These are phyloP conservation scores for Venturia nashicola DNA, from an alignment of 2,329 filamentous ascomycete species.

Conservation along the genomic window DNA sequence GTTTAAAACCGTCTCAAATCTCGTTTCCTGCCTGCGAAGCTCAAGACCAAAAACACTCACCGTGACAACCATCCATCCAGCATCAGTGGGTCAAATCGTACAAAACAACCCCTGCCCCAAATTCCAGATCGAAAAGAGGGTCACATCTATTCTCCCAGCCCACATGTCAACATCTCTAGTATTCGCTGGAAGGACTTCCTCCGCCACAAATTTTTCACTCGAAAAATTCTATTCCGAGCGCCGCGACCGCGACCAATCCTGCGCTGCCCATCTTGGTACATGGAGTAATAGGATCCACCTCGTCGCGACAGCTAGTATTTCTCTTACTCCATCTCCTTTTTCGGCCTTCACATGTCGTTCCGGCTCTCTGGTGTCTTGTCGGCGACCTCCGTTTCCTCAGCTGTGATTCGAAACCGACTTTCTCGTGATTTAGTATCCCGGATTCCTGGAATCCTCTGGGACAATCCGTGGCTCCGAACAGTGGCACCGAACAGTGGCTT, in stretches of 20 bases:
- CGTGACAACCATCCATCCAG: too few species aligned
- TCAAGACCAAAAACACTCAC: too few species aligned
- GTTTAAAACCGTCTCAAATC: background rate
- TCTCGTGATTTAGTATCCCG: background rate
- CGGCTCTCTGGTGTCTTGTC: background rate
- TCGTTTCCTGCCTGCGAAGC: background rate
- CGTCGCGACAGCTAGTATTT: background rate
- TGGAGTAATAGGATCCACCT: conserved; percentile 9
- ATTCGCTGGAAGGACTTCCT: background rate
- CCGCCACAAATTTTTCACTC: background rate
- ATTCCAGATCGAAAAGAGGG: background rate
- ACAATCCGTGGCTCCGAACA: too few species aligned
- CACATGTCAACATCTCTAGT: background rate
- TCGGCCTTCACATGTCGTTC: background rate
- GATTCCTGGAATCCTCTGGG: too few species aligned
- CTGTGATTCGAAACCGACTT: background rate
- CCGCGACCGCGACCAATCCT: background rate
- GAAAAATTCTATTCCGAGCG: background rate
- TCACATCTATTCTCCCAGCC: background rate
- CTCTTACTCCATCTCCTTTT: conserved; percentile 7
- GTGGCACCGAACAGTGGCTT: too few species aligned
- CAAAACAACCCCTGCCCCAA: too few species aligned
- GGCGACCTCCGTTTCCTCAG: background rate
- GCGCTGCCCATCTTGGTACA: background rate
- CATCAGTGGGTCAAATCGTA: background rate